These are phyloP conservation scores for Peronospora farinosa DNA, from an alignment of 352 stramenopile species.

Conservation along the genomic window DNA sequence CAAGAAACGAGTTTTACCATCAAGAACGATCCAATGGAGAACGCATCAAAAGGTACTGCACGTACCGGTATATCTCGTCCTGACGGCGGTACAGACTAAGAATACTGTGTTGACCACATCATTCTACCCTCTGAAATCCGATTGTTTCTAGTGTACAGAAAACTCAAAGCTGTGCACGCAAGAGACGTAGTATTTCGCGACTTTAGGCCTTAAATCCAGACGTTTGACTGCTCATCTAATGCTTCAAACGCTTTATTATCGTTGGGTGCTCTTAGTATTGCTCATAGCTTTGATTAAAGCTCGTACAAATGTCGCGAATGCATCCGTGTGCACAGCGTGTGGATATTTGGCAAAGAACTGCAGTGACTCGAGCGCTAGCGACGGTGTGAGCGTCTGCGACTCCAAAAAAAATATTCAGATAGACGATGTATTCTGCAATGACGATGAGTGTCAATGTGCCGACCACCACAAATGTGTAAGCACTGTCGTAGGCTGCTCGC, in stretches of 20 bases:
- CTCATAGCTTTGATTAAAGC: conserved; percentile 20
- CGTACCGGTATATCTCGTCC: no score
- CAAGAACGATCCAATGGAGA: no score
- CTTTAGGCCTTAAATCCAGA: conserved; percentile 5
- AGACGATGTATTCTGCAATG: conserved; percentile 77
- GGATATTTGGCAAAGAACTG: conserved; percentile 66
- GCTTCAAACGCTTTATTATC: conserved; percentile 13
- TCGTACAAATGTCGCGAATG: conserved; percentile 8
- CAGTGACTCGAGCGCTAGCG: conserved; percentile 16
- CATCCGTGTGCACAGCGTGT: conserved; percentile 48
- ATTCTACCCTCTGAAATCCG: background rate
- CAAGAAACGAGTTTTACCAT: no score
- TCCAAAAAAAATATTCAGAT: conserved; percentile 52
- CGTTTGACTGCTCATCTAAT: conserved; percentile 3
- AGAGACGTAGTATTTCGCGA: conserved; percentile 23
- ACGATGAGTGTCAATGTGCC: conserved; percentile 49
- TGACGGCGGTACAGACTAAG: no score
- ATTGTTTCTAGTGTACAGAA: no score
- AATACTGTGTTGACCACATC: conserved; percentile 12
- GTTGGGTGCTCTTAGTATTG: conserved; percentile 8
- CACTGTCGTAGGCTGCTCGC: conserved; percentile 58
- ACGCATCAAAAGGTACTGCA: no score
- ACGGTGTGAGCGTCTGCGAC: conserved; percentile 47
- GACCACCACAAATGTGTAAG: conserved; percentile 50
- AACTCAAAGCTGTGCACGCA: no score